Evolutionary conservation across 1,284 basidiomycete genomes (phyloP), one percentile per base, ranked within the genome.

Genomic region (Tranzscheliella williamsii): DNA sequence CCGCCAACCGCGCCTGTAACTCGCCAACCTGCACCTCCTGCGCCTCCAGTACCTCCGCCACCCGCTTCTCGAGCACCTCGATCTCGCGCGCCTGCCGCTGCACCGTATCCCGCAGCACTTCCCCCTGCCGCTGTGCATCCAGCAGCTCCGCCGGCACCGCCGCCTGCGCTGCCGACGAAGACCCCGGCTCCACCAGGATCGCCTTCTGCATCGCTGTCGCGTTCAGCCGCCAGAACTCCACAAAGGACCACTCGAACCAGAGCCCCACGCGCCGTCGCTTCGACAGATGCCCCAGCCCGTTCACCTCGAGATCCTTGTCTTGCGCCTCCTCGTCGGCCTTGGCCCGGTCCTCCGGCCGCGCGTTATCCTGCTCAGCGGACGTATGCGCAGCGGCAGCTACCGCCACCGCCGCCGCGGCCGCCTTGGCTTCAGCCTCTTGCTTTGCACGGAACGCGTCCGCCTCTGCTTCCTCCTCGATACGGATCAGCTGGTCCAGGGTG

Each of bases 201-300:
- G 65, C 60, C 38, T 67, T 71, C 16, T 67, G 52, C 15, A 75
- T 63, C 9, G 50, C 48, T 4, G 92, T 90, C 70, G 91, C 94
- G 74, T 94, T 92, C 42, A 90, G 54, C 80, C 97, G 96, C 88
- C 91, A 93, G 76, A 97, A 98, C 78, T 98, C 94, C n/a, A 96
- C 87, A 79, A 97, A 98, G 2, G 87, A 84, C 91, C 92, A 97
- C 76, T 97, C 92, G 75, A 98, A 90, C 94, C 93, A 98, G 24
- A 96, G 81, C 75, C 93, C 93, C n/a, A 56, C 84, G 84, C 45
- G 80, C 78, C 40, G 83, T 79, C 72, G 22, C 84, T 82, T 50
- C 3, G 53, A 57, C 15, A 63, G 46, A n/a, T 63, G 60, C 1
- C 60, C 60, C 12, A 63, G 26, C 7, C 54, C 54, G 37, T 56